A percentile compares a stretch with the other conserved stretches of the same genome.
These are phyloP conservation scores for Gossypium australe DNA, from an alignment of 345 rosid species.

Conservation along the genomic window DNA sequence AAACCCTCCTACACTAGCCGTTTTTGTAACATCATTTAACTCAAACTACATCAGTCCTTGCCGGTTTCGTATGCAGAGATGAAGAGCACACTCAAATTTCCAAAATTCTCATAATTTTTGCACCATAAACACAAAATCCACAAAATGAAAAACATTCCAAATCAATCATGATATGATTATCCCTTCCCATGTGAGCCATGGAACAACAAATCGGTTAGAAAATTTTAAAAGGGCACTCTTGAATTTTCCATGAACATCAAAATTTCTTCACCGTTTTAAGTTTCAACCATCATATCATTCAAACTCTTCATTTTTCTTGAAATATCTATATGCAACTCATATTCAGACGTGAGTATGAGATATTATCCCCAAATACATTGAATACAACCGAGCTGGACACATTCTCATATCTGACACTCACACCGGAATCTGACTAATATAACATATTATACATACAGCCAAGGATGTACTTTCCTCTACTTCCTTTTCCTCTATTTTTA, in stretches of 20 bases:
- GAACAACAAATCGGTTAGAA: neutral
- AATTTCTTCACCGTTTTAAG: neutral
- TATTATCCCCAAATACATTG: neutral
- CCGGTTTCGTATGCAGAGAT: neutral
- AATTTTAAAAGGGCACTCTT: neutral
- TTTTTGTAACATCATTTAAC: neutral
- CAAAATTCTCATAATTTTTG: neutral
- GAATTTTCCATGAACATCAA: neutral
- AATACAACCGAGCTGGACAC: neutral
- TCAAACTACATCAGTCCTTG: neutral
- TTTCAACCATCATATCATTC: neutral
- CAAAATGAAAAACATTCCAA: neutral
- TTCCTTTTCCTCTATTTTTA: neutral
- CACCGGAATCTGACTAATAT: neutral
- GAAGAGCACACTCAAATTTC: constrained; percentile 23
- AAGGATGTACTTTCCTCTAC: neutral
- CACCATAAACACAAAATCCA: neutral
- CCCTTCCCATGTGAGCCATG: neutral
- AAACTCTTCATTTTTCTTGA: neutral
- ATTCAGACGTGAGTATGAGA: neutral
- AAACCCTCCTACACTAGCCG: neutral
- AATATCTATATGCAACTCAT: neutral
- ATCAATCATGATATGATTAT: constrained; percentile 5
- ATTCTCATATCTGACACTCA: neutral
- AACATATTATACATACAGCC: neutral